These are phyloP conservation scores for Setomelanomma holmii DNA, from an alignment of 2,329 filamentous ascomycete species.

Conservation along the genomic window DNA sequence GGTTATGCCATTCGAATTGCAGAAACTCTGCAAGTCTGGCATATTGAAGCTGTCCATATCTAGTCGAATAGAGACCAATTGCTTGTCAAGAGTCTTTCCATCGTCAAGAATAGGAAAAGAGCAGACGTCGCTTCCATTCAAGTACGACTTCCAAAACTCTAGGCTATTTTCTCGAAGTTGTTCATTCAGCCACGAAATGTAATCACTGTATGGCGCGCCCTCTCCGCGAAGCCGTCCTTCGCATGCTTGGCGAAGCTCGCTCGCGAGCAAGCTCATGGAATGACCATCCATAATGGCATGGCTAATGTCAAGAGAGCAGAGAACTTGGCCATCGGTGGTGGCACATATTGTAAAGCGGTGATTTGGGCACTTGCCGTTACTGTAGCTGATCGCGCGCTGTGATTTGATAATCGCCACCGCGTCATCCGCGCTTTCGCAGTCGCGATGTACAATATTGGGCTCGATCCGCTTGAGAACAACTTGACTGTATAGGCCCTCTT, in stretches of 20 bases:
- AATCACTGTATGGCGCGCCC: conserved; percentile 41
- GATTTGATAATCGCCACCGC: conserved; percentile 27
- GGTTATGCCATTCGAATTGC: conserved; percentile 55
- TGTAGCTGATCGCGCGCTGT: conserved; percentile 33
- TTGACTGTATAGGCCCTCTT: conserved; percentile 43
- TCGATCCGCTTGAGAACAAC: conserved; percentile 38
- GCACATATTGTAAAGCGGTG: conserved; percentile 44
- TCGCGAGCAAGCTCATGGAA: conserved; percentile 39
- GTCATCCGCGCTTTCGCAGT: conserved; percentile 27
- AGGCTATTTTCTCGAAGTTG: conserved; percentile 36
- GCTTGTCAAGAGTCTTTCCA: conserved; percentile 21
- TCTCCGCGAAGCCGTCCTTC: conserved; percentile 26
- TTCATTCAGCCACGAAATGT: conserved; percentile 37
- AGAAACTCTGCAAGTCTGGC: conserved; percentile 44
- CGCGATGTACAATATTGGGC: conserved; percentile 32
- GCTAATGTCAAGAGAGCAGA: conserved; percentile 44
- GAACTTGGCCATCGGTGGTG: conserved; percentile 25
- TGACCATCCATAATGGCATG: conserved; percentile 47
- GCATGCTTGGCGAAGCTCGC: conserved; percentile 39
- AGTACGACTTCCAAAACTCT: conserved; percentile 42
- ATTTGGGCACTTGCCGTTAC: conserved; percentile 31
- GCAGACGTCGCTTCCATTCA: conserved; percentile 39
- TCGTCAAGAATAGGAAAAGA: conserved; percentile 43
- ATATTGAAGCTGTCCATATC: conserved; percentile 36
- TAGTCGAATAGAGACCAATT: conserved; percentile 35